phyloP scores from a whole-genome alignment of 108 stramenopile genomes.

The Nannochloropsis gaditana region DNA sequence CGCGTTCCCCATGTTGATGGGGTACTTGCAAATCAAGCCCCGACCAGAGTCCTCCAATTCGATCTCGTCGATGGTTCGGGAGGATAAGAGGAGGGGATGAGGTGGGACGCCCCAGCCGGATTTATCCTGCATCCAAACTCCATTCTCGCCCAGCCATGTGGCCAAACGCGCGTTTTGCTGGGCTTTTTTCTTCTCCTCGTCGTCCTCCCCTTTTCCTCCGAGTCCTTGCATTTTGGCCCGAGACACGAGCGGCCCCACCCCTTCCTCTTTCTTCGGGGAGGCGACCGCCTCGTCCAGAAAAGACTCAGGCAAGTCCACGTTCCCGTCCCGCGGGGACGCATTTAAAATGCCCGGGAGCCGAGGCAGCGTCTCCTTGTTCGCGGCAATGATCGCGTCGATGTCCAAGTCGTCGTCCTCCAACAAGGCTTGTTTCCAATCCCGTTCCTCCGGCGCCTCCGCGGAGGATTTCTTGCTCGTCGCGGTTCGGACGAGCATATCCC shows the following conservation, averaged over 20 bases:
- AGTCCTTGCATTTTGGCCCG: not conserved
- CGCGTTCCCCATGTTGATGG: slow-evolving; percentile 82
- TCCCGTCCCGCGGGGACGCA: not conserved
- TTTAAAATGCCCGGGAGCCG: not conserved
- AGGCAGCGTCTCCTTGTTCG: not conserved
- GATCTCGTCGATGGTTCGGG: slow-evolving; percentile 79
- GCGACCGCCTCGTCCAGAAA: not conserved
- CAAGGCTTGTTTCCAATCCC: slow-evolving; percentile 15
- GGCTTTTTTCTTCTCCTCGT: not conserved
- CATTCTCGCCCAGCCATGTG: slow-evolving; percentile 61
- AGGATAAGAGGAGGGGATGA: slow-evolving; percentile 84
- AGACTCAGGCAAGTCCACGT: not conserved
- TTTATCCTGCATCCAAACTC: slow-evolving; percentile 67
- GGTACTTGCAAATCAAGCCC: slow-evolving; percentile 73
- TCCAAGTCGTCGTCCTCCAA: slow-evolving; percentile 16
- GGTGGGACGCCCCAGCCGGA: slow-evolving; percentile 87
- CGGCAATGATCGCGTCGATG: not conserved
- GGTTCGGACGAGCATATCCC: too few relatives aligned
- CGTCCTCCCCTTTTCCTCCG: not conserved
- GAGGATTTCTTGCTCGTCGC: not conserved
- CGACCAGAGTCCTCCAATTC: slow-evolving; percentile 85
- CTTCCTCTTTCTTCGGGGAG: not conserved
- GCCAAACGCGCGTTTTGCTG: slow-evolving; percentile 43
- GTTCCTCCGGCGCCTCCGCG: not conserved
- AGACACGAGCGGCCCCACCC: not conserved